Evolutionary conservation across 345 rosid species (phyloP).

Genomic region (Nephelium lappaceum): DNA sequence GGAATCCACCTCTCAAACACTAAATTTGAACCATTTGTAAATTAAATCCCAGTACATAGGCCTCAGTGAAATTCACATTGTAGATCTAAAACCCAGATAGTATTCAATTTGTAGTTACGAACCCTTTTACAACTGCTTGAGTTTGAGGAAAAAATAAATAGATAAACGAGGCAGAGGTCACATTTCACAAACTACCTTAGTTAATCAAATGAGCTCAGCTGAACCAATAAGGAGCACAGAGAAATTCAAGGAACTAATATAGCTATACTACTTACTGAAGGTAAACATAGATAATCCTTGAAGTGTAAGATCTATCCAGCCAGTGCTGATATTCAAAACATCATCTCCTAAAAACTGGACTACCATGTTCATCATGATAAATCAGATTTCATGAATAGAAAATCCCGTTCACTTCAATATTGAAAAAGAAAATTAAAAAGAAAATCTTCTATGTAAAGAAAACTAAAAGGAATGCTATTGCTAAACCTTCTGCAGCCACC

Average conservation of each 20-base stretch:
- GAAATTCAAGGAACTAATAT: background rate
- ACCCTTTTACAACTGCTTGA: background rate
- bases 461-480: background rate
- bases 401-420: background rate
- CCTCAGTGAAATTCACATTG: background rate
- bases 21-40: background rate
- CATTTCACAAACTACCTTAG: background rate
- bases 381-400: background rate
- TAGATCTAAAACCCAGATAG: background rate
- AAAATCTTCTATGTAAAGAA: background rate
- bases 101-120: background rate
- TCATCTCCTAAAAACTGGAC: background rate
- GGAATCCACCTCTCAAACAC: conserved; percentile 5
- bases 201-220: background rate
- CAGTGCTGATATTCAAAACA: background rate
- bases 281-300: background rate
- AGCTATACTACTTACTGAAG: background rate
- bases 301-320: background rate
- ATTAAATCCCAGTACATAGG: background rate
- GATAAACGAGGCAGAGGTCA: background rate
- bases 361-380: background rate
- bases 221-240: background rate
- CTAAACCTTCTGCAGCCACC: background rate
- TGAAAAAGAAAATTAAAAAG: background rate
- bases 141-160: no score